Base-by-base conservation (phyloP, 306 rosid genomes). In the Mimosa bimucronata region DNA sequence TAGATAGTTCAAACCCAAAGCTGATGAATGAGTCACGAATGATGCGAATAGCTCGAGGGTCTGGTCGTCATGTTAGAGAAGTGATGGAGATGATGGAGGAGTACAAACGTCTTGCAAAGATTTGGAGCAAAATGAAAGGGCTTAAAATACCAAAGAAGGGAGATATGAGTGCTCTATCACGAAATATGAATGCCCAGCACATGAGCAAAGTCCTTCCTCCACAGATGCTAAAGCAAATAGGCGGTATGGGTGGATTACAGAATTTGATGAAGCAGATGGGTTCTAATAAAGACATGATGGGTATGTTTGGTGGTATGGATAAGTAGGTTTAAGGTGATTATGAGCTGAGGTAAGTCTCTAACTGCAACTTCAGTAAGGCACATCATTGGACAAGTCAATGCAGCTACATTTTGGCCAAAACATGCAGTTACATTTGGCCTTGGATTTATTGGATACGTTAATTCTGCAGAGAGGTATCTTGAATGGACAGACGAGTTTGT, bases 231-330 rank as follows among this genome's bases (percentile, higher is more conserved):
- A 90, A 90, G 83, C 94, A 90, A 86, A 85, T 90, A 61, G 94
- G 94, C 9, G 94, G 94, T 58, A 86, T 88, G 92, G 89, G 94
- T 41, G 94, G 94, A 28, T 69, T 90, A 74, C 94, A 90, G 80
- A 90, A 65, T 88, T 80, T 90, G 88, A 88, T 90, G 90, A 90
- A 90, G 89, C 92, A 88, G 83, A 88, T 90, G 88, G 92, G 94
- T 53, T 81, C 89, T 21, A 62, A 76, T 44, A 90, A 90, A 75
- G 94, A 73, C 65, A 73, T 73, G 77, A 73, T 73, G 77, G 77
- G 77, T 19, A 73, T 73, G 77, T 19, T 73, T 73, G 77, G 77
- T 30, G 77, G 77, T 50, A 40, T 40, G 21, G 64, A 73, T 29
- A 73, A 50, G 42, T 73, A 73, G 62, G 14, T 18, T 42, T 31